Conservation (phyloP, 345 rosid genomes). For the Salix arbutifolia region DNA sequence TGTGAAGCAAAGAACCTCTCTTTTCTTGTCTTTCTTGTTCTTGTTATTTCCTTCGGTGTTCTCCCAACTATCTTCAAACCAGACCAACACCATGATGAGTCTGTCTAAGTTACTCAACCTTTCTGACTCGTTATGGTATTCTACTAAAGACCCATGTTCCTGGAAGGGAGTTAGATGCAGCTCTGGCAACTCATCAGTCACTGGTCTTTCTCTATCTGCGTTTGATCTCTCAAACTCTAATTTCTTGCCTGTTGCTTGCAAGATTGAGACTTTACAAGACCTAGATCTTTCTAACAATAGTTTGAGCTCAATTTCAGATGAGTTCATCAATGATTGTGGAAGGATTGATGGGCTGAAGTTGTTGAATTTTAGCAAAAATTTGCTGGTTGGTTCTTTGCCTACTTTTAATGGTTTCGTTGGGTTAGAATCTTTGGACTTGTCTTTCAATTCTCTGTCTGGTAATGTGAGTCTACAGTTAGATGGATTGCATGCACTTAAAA, state of each 20-base stretch:
- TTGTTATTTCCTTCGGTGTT: conserved; percentile 21
- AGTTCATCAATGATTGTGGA: conserved; percentile 42
- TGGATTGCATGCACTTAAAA: conserved; percentile 42
- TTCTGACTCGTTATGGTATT: conserved; percentile 35
- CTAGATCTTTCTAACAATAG: conserved; percentile 54
- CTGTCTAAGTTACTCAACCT: conserved; percentile 28
- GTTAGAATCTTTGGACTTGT: conserved; percentile 55
- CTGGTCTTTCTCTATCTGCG: conserved; percentile 33
- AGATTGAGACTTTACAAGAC: conserved; percentile 46
- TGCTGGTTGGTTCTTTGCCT: conserved; percentile 40
- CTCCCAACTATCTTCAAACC: conserved; percentile 36
- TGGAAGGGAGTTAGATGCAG: conserved; percentile 59
- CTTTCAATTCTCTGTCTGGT: conserved; percentile 42
- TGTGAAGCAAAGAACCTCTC: not conserved
- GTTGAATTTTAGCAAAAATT: conserved; percentile 54
- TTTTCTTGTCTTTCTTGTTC: conserved; percentile 9
- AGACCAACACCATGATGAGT: conserved; percentile 37
- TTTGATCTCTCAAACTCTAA: conserved; percentile 37
- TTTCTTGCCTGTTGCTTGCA: conserved; percentile 43
- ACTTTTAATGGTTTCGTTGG: conserved; percentile 42
- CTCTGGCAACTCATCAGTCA: conserved; percentile 28
- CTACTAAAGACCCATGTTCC: conserved; percentile 36
- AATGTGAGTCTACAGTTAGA: conserved; percentile 37
- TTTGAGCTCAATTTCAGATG: conserved; percentile 45
- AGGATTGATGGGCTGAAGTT: conserved; percentile 37